Evolutionary conservation across 768 basidiomycete species (phyloP).

Genomic region (Galerina marginata): DNA sequence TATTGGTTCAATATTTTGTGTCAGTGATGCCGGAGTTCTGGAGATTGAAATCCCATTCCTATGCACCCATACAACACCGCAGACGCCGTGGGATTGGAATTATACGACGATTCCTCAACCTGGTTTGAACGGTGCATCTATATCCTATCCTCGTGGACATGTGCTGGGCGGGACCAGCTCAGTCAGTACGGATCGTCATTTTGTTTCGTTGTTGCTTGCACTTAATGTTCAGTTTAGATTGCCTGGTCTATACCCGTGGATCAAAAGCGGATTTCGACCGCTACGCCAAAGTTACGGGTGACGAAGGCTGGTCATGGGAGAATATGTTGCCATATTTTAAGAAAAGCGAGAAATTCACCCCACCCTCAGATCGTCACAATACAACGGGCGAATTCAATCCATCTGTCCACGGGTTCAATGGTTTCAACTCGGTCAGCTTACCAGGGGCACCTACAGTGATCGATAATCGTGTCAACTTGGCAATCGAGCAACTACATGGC

Average conservation of each 20-base stretch:
- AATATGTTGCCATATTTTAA: slow-evolving; percentile 35
- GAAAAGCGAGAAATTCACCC: slow-evolving; percentile 28
- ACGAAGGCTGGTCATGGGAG: slow-evolving; percentile 52
- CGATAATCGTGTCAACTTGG: slow-evolving; percentile 34
- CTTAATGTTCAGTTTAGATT: slow-evolving; percentile 20
- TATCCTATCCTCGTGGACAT: slow-evolving; percentile 31
- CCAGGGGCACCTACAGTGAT: slow-evolving; percentile 31
- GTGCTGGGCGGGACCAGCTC: slow-evolving; percentile 39
- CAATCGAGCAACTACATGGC: slow-evolving; percentile 43
- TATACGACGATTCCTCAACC: slow-evolving; percentile 31
- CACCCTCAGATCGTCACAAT: slow-evolving; percentile 39
- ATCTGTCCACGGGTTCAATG: slow-evolving; percentile 34
- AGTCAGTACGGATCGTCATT: slow-evolving; percentile 5
- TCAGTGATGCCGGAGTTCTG: slow-evolving; percentile 22
- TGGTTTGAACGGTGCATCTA: slow-evolving; percentile 27
- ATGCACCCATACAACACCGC: slow-evolving; percentile 8
- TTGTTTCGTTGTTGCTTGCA: slow-evolving; percentile 4
- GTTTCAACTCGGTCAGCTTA: slow-evolving; percentile 36
- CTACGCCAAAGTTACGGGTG: slow-evolving; percentile 51
- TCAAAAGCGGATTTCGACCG: slow-evolving; percentile 56
- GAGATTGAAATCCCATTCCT: slow-evolving; percentile 20
- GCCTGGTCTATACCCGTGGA: slow-evolving; percentile 37
- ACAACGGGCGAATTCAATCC: slow-evolving; percentile 39
- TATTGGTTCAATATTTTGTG: not conserved
- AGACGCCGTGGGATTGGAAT: slow-evolving; percentile 37